phyloP scores from a whole-genome alignment of 306 rosid species.

The Castanea mollissima region DNA sequence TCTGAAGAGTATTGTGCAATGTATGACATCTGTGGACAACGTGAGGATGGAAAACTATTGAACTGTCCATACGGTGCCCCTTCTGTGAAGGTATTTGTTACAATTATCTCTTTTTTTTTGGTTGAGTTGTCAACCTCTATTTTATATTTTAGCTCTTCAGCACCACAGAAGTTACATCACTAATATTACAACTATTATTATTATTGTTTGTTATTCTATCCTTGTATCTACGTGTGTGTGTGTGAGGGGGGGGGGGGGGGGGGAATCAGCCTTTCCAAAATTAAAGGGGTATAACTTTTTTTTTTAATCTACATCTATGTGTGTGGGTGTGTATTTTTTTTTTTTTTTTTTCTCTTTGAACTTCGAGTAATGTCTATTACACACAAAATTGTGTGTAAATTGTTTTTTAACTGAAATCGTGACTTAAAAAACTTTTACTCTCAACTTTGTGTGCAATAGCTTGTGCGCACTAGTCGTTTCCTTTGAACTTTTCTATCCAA shows the following conservation, averaged over 20 bases:
- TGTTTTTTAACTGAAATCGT: no score
- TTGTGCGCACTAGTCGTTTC: no score
- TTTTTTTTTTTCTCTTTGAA: no score
- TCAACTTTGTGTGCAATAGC: no score
- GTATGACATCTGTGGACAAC: conserved; percentile 84
- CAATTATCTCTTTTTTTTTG: not conserved
- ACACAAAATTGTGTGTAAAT: no score
- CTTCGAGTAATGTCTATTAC: no score
- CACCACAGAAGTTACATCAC: not conserved
- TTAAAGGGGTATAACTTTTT: no score
- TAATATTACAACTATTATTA: not conserved
- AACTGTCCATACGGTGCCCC: conserved; percentile 81
- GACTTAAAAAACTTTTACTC: no score
- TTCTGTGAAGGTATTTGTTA: conserved; percentile 67
- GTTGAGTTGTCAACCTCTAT: not conserved
- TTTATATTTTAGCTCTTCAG: not conserved
- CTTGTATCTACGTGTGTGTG: not conserved
- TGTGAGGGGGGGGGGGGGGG: no score
- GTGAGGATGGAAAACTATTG: conserved; percentile 74
- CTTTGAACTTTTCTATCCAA: not conserved
- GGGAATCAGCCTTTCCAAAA: no score
- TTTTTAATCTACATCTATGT: no score
- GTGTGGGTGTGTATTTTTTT: no score
- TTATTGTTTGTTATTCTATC: not conserved
- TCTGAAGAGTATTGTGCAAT: conserved; percentile 76